Percentiles rank a stretch among this genome's conserved stretches.
phyloP scores from a whole-genome alignment of 73 alveolate species.

The Symbiodinium pilosum region DNA sequence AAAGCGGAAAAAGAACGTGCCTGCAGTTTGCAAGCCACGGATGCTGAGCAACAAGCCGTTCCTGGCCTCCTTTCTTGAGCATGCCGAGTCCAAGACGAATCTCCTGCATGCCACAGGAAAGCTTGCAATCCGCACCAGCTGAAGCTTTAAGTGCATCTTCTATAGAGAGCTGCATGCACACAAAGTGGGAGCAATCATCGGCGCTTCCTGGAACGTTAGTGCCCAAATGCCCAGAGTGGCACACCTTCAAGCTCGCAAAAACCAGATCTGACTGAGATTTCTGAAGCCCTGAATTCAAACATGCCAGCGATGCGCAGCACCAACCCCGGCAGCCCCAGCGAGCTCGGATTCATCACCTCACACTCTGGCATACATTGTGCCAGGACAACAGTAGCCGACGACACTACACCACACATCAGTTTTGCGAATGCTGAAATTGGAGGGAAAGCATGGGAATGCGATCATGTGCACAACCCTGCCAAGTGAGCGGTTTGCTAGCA shows the following conservation, averaged over 20 bases:
- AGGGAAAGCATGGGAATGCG: too few species aligned
- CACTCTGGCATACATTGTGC: too few species aligned
- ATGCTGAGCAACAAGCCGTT: too few species aligned
- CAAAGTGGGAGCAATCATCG: not conserved
- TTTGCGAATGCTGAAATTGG: too few species aligned
- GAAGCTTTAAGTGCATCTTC: not conserved
- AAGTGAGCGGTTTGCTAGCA: too few species aligned
- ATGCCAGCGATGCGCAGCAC: slow-evolving; percentile 42
- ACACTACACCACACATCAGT: too few species aligned
- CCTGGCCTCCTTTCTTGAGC: slow-evolving; percentile 57
- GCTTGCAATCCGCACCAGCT: not conserved
- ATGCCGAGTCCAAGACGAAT: slow-evolving; percentile 79
- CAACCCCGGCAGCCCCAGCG: slow-evolving; percentile 47
- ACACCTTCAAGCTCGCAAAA: not conserved
- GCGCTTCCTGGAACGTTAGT: slow-evolving; percentile 55
- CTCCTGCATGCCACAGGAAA: not conserved
- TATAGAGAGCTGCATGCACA: not conserved
- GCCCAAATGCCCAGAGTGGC: slow-evolving; percentile 93
- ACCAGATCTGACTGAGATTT: too few species aligned
- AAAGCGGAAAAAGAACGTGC: slow-evolving; percentile 91
- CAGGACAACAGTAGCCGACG: too few species aligned
- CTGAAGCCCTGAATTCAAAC: not conserved
- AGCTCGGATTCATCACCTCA: slow-evolving; percentile 19
- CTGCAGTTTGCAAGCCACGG: not conserved
- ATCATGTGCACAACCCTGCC: too few species aligned